Base-by-base conservation (phyloP, 768 basidiomycete species). In the Boletellus sp. region DNA sequence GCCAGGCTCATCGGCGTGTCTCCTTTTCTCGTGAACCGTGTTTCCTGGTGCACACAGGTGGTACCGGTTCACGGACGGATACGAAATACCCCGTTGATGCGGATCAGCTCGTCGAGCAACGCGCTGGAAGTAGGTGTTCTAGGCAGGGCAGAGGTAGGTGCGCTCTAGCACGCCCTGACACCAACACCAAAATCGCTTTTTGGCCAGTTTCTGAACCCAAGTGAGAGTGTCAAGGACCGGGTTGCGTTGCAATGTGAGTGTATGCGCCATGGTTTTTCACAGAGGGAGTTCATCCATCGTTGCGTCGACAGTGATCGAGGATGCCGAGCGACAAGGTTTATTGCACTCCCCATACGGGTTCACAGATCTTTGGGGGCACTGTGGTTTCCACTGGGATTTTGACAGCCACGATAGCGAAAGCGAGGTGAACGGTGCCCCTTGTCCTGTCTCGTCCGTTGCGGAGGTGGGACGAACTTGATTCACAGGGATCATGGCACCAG, bases 341-440 rank as follows among this genome's bases (percentile, higher is more conserved):
- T 71, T 99, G 1, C 79, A 84, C 48, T n/a, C 96, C 94, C 0
- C 69, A 93, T 53, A 94, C 91, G 0, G 87, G 89, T 6, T 96
- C 90, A 0, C 83, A 90, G 7, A 93, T 99, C 34, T 99, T 98
- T 50, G 96, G 98, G 67, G 96, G 96, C 4, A 99, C 95, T 0
- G 91, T 95, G 3, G 96, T 91, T 8, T 94, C 91, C 0, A 96
- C 94, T 0, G 94, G 96, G 6, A 98, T 98, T 49, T 96, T 93
- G 1, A 85, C 98, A 44, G 95, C 96, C 0, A 96, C 90, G 3
- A 88, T 99, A 45, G 89, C 93, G 2, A 78, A 79, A 55, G 93
- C 94, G 11, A 84, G 87, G 92, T 90, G 56, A 78, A 34, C 28
- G 15, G 1, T 23, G 23, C 19, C 13, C 2, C n/a, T 24, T 13